phyloP scores from a whole-genome alignment of 2,329 filamentous ascomycete species.

The Aspergillus arachidicola region DNA sequence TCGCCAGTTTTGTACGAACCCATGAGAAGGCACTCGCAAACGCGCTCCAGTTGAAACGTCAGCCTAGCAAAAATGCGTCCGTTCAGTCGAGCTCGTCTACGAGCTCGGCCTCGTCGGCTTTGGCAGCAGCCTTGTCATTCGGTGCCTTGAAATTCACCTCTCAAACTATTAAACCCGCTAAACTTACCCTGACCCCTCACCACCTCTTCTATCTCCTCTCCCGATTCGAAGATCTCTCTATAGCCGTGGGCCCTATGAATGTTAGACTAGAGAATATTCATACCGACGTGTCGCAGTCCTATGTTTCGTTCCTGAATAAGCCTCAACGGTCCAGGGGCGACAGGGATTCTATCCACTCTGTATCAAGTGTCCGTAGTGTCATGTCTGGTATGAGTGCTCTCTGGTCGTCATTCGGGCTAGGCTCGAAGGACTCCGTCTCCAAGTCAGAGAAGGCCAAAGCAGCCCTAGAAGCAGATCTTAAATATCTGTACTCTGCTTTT shows the following conservation, averaged over 20 bases:
- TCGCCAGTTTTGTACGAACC: conserved; percentile 93
- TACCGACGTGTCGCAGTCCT: conserved; percentile 80
- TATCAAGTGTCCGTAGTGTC: conserved; percentile 94
- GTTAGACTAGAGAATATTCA: conserved; percentile 93
- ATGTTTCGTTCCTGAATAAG: conserved; percentile 91
- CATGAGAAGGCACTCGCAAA: conserved; percentile 98
- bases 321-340: conserved; percentile 82
- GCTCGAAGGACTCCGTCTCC: conserved; percentile 74
- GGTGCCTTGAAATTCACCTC: conserved; percentile 84
- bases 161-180: conserved; percentile 82
- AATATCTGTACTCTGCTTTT: conserved; percentile 96
- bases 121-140: conserved; percentile 84
- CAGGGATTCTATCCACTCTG: conserved; percentile 88
- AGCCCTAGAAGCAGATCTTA: conserved; percentile 81
- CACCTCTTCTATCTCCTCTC: conserved; percentile 96
- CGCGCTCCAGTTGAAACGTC: conserved; percentile 81
- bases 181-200: conserved; percentile 89
- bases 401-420: conserved; percentile 86
- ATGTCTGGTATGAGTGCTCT: conserved; percentile 95
- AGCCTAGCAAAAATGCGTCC: conserved; percentile 68
- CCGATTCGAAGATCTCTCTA: conserved; percentile 88
- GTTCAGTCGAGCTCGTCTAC: conserved; percentile 57
- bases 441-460: conserved; percentile 89
- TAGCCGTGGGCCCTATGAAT: conserved; percentile 93
- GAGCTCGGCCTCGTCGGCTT: conserved; percentile 69